Percentiles rank a stretch among this genome's conserved stretches.
Conservation (phyloP, 805 yeast species). For the Suhomyces sp. region DNA sequence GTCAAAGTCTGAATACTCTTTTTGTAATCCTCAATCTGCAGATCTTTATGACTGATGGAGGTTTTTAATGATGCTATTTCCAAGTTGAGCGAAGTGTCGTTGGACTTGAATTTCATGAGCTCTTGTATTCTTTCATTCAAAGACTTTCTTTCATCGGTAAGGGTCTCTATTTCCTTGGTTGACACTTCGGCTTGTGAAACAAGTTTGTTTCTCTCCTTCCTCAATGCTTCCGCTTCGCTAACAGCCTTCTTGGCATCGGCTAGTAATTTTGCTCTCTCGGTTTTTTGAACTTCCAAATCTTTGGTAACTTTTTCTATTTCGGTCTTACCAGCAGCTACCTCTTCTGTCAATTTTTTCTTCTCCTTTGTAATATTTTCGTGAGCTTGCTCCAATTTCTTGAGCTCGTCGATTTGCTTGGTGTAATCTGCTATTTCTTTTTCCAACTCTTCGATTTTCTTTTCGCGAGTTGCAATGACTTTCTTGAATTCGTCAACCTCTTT, state of each 20-base stretch:
- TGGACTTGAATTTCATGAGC: constrained; percentile 26
- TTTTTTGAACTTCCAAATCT: neutral
- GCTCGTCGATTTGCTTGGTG: constrained; percentile 1
- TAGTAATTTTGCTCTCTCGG: neutral
- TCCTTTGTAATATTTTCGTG: constrained; percentile 13
- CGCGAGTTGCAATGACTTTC: constrained; percentile 10
- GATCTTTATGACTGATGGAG: constrained; percentile 45
- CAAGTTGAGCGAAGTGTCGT: constrained; percentile 45
- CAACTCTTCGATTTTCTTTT: neutral
- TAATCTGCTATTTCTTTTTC: neutral
- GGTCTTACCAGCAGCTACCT: neutral
- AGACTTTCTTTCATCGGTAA: constrained; percentile 37
- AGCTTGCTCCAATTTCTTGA: constrained; percentile 2
- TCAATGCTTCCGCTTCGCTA: neutral
- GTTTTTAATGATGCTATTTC: constrained; percentile 48
- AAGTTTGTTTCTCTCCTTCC: neutral
- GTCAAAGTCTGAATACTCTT: constrained; percentile 33
- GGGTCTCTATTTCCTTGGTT: constrained; percentile 21
- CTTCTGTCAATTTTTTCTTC: neutral
- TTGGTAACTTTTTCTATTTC: neutral
- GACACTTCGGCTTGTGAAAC: neutral
- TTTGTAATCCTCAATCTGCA: constrained; percentile 36
- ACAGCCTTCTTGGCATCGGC: neutral
- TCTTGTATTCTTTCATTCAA: constrained; percentile 32
- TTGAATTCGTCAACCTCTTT: neutral